Evolutionary conservation across 768 basidiomycete genomes (phyloP), one percentile per base, ranked within the genome.

Genomic region (Pilatotrama ljubarskyi): DNA sequence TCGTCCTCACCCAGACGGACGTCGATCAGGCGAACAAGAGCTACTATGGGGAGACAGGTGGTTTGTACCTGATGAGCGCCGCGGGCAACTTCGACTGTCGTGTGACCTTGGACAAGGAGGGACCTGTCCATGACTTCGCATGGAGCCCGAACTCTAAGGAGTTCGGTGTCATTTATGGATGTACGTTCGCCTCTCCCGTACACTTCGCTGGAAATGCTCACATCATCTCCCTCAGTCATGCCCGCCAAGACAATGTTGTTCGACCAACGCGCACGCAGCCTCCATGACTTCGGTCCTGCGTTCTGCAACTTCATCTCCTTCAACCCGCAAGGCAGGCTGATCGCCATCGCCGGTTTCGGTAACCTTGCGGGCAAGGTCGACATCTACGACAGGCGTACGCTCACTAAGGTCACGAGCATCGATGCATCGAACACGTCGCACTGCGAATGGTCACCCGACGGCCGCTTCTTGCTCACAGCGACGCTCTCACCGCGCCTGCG

Each of bases 111-210:
- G 95, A 97, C 76, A 98, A 97, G 78, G 96, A 98, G 62, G 97
- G 97, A 0, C 95, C 95, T 0, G 93, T 99, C 63, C 95, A 97
- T 68, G 97, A 98, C 71, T 97, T 96, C 61, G 76, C 85, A 15
- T 99, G 97, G 97, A 94, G 88, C 64, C 94, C 97, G 8, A 95
- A 93, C 67, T 93, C 93, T 51, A 93, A 95, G 74, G 97, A 99
- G 74, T 99, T 99, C 70, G 88, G 87, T 47, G 95, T 98, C 36
- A 90, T 94, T 25, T 98, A 98, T 70, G 96, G 97, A 68, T 99
- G 95, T 96, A 67, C 73, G 94, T 83, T 6, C 3, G 24, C 35
- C 37, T 17, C 51, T 50, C 36, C 41, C 22, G 25, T 54, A 20
- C 24, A 11, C 51, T 41, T 41, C 8, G 8, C 9, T 17, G 13